Percentiles rank a stretch among this genome's conserved stretches.
Evolutionary conservation across 2,329 filamentous ascomycete genomes (phyloP).

Genomic region (Stemphylium lycopersici): DNA sequence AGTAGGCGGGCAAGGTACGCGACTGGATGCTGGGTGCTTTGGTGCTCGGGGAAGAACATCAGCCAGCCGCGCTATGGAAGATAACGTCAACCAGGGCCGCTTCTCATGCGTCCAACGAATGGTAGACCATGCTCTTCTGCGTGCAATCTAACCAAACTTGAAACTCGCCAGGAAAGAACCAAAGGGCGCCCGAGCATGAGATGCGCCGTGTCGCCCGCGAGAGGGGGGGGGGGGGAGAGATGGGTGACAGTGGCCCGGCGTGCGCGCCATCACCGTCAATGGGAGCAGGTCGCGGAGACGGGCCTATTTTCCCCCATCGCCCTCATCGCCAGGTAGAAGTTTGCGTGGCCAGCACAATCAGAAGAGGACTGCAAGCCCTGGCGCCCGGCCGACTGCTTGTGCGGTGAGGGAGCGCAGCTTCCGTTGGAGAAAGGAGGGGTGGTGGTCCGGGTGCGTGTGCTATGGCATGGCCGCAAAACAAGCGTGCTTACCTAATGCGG

Average conservation of each 20-base stretch:
- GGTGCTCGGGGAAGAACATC: conserved; percentile 17
- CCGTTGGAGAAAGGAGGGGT: conserved; percentile 18
- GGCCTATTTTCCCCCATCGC: neutral
- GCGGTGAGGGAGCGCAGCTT: conserved; percentile 23
- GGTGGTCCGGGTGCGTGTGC: conserved; percentile 18
- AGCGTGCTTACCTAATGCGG: conserved; percentile 14
- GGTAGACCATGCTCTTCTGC: conserved; percentile 24
- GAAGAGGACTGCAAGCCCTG: neutral
- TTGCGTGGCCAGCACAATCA: neutral
- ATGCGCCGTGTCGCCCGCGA: conserved; percentile 12
- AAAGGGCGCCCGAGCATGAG: conserved; percentile 16
- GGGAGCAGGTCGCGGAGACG: neutral
- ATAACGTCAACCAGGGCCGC: conserved; percentile 28
- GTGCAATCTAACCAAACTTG: conserved; percentile 44
- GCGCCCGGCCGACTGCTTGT: conserved; percentile 13
- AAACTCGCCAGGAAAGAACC: conserved; percentile 34
- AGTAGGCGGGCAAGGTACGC: conserved; percentile 14
- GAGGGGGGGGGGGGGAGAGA: conserved; percentile 2
- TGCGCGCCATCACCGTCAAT: neutral
- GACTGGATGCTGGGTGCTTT: conserved; percentile 15
- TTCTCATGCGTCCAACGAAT: conserved; percentile 36
- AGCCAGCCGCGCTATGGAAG: conserved; percentile 32
- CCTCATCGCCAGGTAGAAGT: neutral
- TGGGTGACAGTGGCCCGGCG: neutral
- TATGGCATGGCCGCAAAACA: conserved; percentile 21